Conservation (phyloP, 169 alveolate genomes). For the Cryptosporidium sp. region DNA sequence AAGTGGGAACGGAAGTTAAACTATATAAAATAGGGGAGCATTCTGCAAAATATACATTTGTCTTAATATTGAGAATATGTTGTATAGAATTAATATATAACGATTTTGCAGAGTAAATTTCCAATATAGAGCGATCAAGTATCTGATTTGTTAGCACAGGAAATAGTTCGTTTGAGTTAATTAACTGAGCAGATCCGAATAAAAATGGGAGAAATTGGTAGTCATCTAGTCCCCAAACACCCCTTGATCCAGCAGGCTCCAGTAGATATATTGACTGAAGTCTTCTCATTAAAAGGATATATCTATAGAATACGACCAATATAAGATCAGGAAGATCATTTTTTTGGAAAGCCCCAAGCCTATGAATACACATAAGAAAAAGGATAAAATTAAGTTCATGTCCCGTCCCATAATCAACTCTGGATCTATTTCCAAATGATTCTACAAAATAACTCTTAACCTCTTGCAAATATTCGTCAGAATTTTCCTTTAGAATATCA, state of each 20-base stretch:
- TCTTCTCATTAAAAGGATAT: conserved; percentile 93
- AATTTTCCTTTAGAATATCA: conserved; percentile 19
- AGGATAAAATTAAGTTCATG: conserved; percentile 91
- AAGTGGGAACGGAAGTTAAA: conserved; percentile 78
- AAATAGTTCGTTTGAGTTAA: conserved; percentile 70
- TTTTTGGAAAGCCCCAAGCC: conserved; percentile 72
- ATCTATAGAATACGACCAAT: conserved; percentile 84
- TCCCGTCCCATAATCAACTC: conserved; percentile 99
- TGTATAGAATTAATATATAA: conserved; percentile 90
- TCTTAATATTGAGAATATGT: conserved; percentile 86
- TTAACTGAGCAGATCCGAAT: conserved; percentile 96
- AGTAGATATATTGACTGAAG: conserved; percentile 93
- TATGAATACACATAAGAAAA: conserved; percentile 85
- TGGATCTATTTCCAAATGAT: conserved; percentile 93
- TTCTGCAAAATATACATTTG: conserved; percentile 89
- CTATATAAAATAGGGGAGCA: conserved; percentile 94
- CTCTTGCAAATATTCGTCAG: conserved; percentile 22
- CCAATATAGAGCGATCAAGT: conserved; percentile 82
- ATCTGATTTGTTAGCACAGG: conserved; percentile 76
- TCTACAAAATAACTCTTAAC: conserved; percentile 76
- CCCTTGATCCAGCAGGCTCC: conserved; percentile 99
- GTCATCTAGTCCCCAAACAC: conserved; percentile 99
- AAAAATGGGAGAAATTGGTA: conserved; percentile 95
- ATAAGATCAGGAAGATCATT: conserved; percentile 47
- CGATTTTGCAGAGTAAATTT: conserved; percentile 82